Evolutionary conservation across 306 rosid genomes (phyloP).

Genomic region (Prunus campanulata): DNA sequence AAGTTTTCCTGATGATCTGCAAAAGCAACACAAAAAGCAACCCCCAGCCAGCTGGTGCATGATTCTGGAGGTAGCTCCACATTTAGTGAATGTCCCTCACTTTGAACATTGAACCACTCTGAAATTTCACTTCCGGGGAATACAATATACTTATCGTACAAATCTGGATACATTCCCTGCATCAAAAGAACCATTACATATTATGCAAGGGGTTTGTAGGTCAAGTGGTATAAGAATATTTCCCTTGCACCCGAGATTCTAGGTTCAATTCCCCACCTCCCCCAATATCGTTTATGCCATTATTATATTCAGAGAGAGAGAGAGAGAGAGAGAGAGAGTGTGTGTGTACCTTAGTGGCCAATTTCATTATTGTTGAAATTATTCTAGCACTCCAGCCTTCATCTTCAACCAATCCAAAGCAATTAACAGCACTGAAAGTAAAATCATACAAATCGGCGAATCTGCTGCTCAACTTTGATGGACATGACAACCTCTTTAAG

Average conservation of each 20-base stretch:
- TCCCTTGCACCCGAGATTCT: too few relatives aligned
- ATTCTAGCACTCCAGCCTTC: neutral
- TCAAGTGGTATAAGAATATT: too few relatives aligned
- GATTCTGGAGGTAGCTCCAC: neutral
- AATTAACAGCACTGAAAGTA: neutral
- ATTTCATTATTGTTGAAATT: neutral
- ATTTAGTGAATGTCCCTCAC: neutral
- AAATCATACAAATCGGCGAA: neutral
- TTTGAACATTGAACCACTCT: conserved; percentile 7
- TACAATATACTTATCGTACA: neutral
- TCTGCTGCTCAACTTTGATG: neutral
- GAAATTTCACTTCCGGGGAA: conserved; percentile 9
- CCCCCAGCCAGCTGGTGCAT: neutral
- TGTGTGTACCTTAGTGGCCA: neutral
- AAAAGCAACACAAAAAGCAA: conserved; percentile 6
- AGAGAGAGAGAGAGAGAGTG: neutral
- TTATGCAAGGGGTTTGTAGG: too few relatives aligned
- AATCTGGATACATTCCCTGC: neutral
- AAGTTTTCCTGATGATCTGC: neutral
- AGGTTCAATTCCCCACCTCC: too few relatives aligned
- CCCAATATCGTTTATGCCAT: too few relatives aligned
- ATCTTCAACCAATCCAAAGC: conserved; percentile 6
- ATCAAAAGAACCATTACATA: neutral
- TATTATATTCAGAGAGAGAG: too few relatives aligned
- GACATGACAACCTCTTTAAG: neutral